Evolutionary conservation across 169 alveolate genomes (phyloP).

Genomic region (Eimeria necatrix): DNA sequence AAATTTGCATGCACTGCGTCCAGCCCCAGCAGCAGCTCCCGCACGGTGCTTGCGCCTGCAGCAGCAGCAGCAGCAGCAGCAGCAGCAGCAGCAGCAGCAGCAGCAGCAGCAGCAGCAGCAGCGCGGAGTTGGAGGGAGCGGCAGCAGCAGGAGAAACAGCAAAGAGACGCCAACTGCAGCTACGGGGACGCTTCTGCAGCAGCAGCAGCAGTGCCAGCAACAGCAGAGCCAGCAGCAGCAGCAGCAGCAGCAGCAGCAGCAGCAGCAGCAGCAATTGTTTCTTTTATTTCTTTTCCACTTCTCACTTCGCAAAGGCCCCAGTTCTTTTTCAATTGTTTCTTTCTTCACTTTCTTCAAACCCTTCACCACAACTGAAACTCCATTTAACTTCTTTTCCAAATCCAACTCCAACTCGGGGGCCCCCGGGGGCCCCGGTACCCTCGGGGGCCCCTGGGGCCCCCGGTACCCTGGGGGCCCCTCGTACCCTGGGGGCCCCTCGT

Average conservation of each 20-base stretch:
- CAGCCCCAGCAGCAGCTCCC: conserved; percentile 7
- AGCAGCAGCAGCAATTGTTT: background rate
- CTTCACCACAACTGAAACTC: background rate
- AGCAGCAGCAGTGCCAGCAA: background rate
- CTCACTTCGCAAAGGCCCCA: background rate
- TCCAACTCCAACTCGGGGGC: conserved; percentile 12
- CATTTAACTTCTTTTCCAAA: background rate
- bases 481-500: background rate
- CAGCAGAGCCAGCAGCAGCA: background rate
- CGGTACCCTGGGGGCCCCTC: conserved; percentile 30
- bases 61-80: conserved; percentile 18
- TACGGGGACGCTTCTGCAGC: background rate
- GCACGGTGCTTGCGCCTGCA: background rate
- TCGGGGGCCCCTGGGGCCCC: background rate
- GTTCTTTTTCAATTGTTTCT: background rate
- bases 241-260: conserved; percentile 33
- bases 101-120: background rate
- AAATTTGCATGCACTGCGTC: background rate
- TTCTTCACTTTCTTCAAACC: background rate
- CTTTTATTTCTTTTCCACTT: background rate
- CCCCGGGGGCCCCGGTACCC: background rate
- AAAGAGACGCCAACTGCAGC: no score
- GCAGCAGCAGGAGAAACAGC: no score
- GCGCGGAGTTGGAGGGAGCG: no score
- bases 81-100: background rate